A percentile compares a stretch with the other conserved stretches of the same genome.
Evolutionary conservation across 345 rosid genomes (phyloP).

Genomic region (Sonneratia alba): DNA sequence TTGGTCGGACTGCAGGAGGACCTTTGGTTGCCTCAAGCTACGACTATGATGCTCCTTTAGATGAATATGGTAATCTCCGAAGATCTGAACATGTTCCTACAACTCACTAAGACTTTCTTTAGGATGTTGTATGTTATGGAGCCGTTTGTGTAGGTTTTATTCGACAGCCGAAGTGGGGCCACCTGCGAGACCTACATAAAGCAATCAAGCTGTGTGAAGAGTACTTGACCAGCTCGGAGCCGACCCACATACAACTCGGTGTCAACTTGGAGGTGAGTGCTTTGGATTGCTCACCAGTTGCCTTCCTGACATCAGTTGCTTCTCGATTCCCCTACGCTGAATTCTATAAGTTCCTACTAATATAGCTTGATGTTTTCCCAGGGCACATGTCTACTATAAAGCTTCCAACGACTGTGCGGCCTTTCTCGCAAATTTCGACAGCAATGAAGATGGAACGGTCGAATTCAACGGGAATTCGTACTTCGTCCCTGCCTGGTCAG

Average conservation of each 20-base stretch:
- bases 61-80: slow-evolving; percentile 44
- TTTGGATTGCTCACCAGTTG: background rate
- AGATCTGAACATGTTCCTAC: background rate
- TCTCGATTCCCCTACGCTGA: background rate
- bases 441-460: slow-evolving; percentile 31
- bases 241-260: slow-evolving; percentile 32
- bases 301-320: no score
- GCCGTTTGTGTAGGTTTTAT: slow-evolving; percentile 33
- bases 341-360: background rate
- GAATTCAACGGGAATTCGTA: slow-evolving; percentile 36
- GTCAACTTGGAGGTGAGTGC: slow-evolving; percentile 34
- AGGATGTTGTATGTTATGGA: background rate
- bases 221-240: slow-evolving; percentile 39
- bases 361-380: background rate
- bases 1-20: slow-evolving; percentile 62
- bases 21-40: slow-evolving; percentile 58
- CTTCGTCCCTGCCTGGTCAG: slow-evolving; percentile 67
- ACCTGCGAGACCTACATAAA: slow-evolving; percentile 44
- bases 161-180: slow-evolving; percentile 68
- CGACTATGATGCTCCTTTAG: slow-evolving; percentile 65
- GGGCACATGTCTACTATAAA: slow-evolving; percentile 58
- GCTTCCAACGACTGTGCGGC: slow-evolving; percentile 47
- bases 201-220: slow-evolving; percentile 53
- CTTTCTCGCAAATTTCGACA: slow-evolving; percentile 49
- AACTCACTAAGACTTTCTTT: no score